Evolutionary conservation across 169 alveolate species (phyloP).

Genomic region (Plasmodium fragile): DNA sequence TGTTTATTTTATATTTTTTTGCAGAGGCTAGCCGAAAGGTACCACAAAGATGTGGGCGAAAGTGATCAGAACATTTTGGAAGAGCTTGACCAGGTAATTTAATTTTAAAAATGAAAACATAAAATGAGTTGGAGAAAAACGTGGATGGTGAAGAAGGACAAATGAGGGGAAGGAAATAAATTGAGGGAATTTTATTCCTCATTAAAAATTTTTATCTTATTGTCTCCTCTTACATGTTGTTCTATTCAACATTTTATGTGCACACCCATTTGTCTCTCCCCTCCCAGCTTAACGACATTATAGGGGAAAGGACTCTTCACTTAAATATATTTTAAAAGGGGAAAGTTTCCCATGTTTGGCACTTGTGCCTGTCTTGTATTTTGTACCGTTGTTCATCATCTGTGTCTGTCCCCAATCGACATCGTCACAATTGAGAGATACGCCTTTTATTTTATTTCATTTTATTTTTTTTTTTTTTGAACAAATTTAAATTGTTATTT

Average conservation of each 20-base stretch:
- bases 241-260: not conserved
- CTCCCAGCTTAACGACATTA: conserved; percentile 35
- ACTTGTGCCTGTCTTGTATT: not conserved
- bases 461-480: not conserved
- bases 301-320: conserved; percentile 32
- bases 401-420: not conserved
- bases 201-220: not conserved
- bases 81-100: conserved; percentile 69
- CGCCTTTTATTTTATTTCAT: not conserved
- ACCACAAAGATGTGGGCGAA: conserved; percentile 40
- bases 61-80: conserved; percentile 53
- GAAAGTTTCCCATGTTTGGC: not conserved
- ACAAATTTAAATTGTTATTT: not conserved
- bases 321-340: conserved; percentile 39
- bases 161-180: not conserved
- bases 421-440: not conserved
- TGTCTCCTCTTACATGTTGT: not conserved
- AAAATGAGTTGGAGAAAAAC: not conserved
- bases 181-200: not conserved
- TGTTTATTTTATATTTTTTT: conserved; percentile 5
- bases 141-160: not conserved
- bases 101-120: not conserved
- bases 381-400: not conserved
- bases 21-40: conserved; percentile 64
- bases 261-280: not conserved